A percentile compares a stretch with the other conserved stretches of the same genome.
Evolutionary conservation across 2,329 filamentous ascomycete genomes (phyloP).

Genomic region (Macroventuria anomochaeta): DNA sequence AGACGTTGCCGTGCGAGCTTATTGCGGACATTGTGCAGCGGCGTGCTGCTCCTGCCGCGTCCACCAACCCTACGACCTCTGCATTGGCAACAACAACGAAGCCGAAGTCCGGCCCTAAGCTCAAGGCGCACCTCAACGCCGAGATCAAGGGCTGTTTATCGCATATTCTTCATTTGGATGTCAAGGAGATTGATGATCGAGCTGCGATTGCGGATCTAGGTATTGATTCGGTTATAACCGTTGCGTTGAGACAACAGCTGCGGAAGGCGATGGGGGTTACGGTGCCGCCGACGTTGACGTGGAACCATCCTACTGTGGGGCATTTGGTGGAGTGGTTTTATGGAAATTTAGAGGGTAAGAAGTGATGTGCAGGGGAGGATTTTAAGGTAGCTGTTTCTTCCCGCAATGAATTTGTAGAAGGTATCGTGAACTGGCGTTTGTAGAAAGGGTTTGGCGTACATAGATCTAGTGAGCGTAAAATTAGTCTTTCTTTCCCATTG

Average conservation of each 20-base stretch:
- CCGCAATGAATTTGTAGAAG: too few species aligned
- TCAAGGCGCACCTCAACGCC: constrained; percentile 37
- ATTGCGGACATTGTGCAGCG: constrained; percentile 26
- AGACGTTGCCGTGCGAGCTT: constrained; percentile 30
- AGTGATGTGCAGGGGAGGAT: neutral
- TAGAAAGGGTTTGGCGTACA: neutral
- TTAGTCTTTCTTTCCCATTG: too few species aligned
- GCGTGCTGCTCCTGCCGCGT: neutral
- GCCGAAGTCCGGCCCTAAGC: constrained; percentile 32
- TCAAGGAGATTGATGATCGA: constrained; percentile 44
- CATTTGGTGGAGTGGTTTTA: constrained; percentile 50
- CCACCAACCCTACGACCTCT: neutral
- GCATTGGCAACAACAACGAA: neutral
- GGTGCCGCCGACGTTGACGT: constrained; percentile 51
- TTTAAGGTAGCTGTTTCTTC: too few species aligned
- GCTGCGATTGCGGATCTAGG: constrained; percentile 50
- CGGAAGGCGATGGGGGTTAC: constrained; percentile 45
- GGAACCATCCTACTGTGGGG: constrained; percentile 51
- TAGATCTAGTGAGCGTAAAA: neutral
- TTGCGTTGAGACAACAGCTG: constrained; percentile 45
- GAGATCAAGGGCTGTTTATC: constrained; percentile 47
- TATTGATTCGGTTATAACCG: constrained; percentile 52
- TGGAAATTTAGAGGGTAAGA: constrained; percentile 23
- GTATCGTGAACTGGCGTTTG: neutral
- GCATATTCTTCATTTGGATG: constrained; percentile 42